Conservation (phyloP, 2,329 filamentous ascomycete genomes). For the Penicillium sp. region DNA sequence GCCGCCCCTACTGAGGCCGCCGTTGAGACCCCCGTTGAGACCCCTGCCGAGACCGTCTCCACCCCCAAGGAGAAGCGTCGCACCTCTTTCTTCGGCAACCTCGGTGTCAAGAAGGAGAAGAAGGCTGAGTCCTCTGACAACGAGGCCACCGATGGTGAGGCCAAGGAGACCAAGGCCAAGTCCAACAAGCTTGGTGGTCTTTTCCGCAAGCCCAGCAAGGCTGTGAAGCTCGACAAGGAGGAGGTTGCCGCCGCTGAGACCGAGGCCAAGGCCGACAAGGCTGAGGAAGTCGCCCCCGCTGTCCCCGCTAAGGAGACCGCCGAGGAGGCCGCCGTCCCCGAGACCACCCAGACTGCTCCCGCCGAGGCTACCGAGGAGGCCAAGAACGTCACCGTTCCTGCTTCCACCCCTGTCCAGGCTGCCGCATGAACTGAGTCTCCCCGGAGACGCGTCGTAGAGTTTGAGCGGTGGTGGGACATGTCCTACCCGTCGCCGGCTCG, state of each 20-base stretch:
- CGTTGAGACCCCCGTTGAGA: slow-evolving; percentile 32
- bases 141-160: slow-evolving; percentile 48
- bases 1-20: slow-evolving; percentile 47
- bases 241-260: slow-evolving; percentile 32
- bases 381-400: slow-evolving; percentile 37
- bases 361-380: slow-evolving; percentile 33
- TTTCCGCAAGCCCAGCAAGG: slow-evolving; percentile 52
- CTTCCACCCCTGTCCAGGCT: slow-evolving; percentile 43
- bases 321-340: slow-evolving; percentile 23
- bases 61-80: slow-evolving; percentile 51
- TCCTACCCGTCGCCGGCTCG: slow-evolving; percentile 30
- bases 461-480: slow-evolving; percentile 46
- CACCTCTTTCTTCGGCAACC: slow-evolving; percentile 57
- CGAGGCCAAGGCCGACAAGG: slow-evolving; percentile 36
- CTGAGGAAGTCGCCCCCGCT: slow-evolving; percentile 22
- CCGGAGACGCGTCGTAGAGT: slow-evolving; percentile 38
- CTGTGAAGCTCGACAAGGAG: slow-evolving; percentile 47
- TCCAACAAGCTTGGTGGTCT: slow-evolving; percentile 48
- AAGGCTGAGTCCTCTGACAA: slow-evolving; percentile 52
- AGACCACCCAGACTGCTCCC: slow-evolving; percentile 27
- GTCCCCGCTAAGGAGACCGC: slow-evolving; percentile 26
- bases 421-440: slow-evolving; percentile 42
- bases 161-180: slow-evolving; percentile 44
- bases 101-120: slow-evolving; percentile 55
- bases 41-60: slow-evolving; percentile 33